Evolutionary conservation across 192 early-diverging fungal species (phyloP).

Genomic region (Gamsiella multidivaricata): DNA sequence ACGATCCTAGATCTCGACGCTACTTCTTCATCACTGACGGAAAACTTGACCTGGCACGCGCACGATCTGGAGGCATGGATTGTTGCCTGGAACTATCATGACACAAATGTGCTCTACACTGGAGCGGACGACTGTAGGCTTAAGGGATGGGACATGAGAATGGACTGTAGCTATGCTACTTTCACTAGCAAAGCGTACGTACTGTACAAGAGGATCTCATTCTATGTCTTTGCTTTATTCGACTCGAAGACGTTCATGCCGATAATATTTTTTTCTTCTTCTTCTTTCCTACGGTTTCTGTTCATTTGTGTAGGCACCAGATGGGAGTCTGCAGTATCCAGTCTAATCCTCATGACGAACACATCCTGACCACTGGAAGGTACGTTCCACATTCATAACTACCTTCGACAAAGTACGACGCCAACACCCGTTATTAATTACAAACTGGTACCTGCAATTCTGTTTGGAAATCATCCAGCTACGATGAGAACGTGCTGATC

Average conservation of each 20-base stretch:
- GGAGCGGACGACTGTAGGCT: conserved; percentile 89
- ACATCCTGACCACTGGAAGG: conserved; percentile 89
- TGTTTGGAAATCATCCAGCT: conserved; percentile 68
- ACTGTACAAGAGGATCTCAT: background rate
- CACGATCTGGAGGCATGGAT: conserved; percentile 97
- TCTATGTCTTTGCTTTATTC: background rate
- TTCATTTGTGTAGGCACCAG: conserved; percentile 65
- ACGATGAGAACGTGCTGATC: conserved; percentile 88
- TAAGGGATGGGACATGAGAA: conserved; percentile 90
- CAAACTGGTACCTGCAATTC: too few relatives aligned
- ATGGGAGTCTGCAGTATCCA: conserved; percentile 95
- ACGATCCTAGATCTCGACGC: conserved; percentile 61
- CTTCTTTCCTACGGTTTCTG: background rate
- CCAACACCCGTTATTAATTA: too few relatives aligned
- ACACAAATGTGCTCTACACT: conserved; percentile 76
- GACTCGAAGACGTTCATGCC: too few relatives aligned
- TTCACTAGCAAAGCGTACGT: conserved; percentile 72
- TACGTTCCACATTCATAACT: conserved; percentile 26
- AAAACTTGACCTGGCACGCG: conserved; percentile 72
- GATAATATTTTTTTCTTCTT: background rate
- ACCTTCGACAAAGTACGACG: too few relatives aligned
- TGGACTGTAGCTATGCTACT: conserved; percentile 58
- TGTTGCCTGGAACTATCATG: conserved; percentile 87
- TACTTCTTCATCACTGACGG: conserved; percentile 48
- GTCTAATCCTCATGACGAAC: conserved; percentile 79